Conservation (phyloP, 768 basidiomycete genomes). For the Leccinum uliginosum region DNA sequence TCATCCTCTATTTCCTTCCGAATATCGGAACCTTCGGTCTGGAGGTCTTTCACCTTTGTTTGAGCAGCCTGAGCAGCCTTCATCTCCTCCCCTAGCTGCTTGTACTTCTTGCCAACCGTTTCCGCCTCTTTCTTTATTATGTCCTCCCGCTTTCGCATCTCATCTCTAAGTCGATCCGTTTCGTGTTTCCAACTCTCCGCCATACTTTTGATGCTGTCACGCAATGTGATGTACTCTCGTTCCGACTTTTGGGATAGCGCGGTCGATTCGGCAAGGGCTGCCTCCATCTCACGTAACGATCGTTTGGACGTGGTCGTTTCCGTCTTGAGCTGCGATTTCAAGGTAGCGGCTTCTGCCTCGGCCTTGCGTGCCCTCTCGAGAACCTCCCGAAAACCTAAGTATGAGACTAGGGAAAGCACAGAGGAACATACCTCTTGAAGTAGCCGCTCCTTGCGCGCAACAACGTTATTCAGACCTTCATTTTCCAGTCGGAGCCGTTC, state of each 20-base stretch:
- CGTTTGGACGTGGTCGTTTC: constrained; percentile 74
- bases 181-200: constrained; percentile 72
- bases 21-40: constrained; percentile 45
- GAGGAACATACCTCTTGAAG: constrained; percentile 68
- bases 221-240: constrained; percentile 75
- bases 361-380: constrained; percentile 84
- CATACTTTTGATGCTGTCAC: constrained; percentile 72
- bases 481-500: constrained; percentile 82
- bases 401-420: not conserved
- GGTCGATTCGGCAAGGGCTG: constrained; percentile 66
- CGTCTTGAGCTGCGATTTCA: constrained; percentile 70
- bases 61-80: constrained; percentile 45
- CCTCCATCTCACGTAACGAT: constrained; percentile 75
- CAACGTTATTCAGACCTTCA: constrained; percentile 83
- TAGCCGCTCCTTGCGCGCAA: constrained; percentile 80
- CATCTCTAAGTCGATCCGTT: constrained; percentile 62
- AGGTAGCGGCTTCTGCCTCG: constrained; percentile 63
- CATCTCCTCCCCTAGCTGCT: constrained; percentile 57
- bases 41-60: constrained; percentile 45
- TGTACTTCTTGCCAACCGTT: constrained; percentile 65
- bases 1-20: constrained; percentile 55
- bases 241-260: constrained; percentile 76
- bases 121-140: constrained; percentile 65
- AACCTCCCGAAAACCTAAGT: constrained; percentile 39
- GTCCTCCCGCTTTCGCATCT: constrained; percentile 74